Conservation (phyloP, 768 basidiomycete genomes). For the Gyrodon lividus region DNA sequence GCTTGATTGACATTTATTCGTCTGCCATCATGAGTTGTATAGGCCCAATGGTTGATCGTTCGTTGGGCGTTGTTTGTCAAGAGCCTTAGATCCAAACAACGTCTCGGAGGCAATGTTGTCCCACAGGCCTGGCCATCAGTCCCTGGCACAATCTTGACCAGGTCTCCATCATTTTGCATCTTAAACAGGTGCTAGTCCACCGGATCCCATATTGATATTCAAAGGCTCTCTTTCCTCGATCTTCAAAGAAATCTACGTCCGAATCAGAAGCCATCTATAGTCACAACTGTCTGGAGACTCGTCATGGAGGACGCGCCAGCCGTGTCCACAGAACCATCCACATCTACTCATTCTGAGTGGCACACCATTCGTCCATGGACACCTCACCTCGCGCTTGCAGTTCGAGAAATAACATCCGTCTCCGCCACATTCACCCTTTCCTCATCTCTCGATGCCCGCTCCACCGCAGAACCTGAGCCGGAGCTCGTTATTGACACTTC, state of each 20-base stretch:
- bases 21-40: no score
- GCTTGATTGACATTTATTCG: background rate
- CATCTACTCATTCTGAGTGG: slow-evolving; percentile 45
- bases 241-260: background rate
- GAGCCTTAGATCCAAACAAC: slow-evolving; percentile 30
- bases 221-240: no score
- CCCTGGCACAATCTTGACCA: background rate
- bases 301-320: slow-evolving; percentile 20
- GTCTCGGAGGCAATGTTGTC: no score
- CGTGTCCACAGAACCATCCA: slow-evolving; percentile 8
- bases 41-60: no score
- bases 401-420: slow-evolving; percentile 82
- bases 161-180: no score
- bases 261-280: background rate
- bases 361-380: slow-evolving; percentile 76
- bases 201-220: no score
- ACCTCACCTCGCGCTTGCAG: slow-evolving; percentile 65
- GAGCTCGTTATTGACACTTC: slow-evolving; percentile 34
- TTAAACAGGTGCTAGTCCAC: no score
- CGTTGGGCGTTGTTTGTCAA: slow-evolving; percentile 22
- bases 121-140: no score
- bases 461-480: slow-evolving; percentile 23
- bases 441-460: slow-evolving; percentile 41
- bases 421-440: slow-evolving; percentile 72
- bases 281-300: background rate